Evolutionary conservation across 1,139 yeast species (phyloP).

Genomic region (Sugiyamaella neomexicana): DNA sequence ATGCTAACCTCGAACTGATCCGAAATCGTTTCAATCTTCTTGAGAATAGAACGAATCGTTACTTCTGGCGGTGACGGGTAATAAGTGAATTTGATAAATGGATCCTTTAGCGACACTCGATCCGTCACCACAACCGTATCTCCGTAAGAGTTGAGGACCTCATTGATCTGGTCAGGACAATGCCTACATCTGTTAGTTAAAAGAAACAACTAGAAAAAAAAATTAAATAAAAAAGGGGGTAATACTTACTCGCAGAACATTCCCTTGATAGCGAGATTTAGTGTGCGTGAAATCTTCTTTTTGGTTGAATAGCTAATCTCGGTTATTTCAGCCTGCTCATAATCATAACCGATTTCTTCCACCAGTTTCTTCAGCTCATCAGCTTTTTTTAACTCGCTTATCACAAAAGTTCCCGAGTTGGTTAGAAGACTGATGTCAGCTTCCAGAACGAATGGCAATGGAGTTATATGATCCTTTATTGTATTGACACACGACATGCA

Average conservation of each 20-base stretch:
- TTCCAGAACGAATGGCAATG: conserved; percentile 55
- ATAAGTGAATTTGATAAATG: conserved; percentile 63
- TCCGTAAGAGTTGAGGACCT: conserved; percentile 54
- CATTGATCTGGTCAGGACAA: conserved; percentile 61
- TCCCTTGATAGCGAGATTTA: conserved; percentile 60
- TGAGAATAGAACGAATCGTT: conserved; percentile 55
- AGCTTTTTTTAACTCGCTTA: conserved; percentile 40
- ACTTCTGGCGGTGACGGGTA: conserved; percentile 53
- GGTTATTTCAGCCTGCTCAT: conserved; percentile 39
- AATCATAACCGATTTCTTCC: conserved; percentile 69
- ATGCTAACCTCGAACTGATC: conserved; percentile 54
- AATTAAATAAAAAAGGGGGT: no score
- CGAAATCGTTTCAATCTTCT: conserved; percentile 50
- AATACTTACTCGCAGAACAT: conserved; percentile 56
- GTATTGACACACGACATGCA: conserved; percentile 71
- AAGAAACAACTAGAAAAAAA: no score
- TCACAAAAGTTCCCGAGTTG: conserved; percentile 59
- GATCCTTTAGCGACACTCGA: conserved; percentile 55
- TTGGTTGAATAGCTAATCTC: conserved; percentile 26
- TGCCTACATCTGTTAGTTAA: conserved; percentile 37
- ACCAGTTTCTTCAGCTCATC: conserved; percentile 49
- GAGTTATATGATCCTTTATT: conserved; percentile 51
- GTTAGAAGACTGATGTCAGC: conserved; percentile 57
- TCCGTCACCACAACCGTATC: conserved; percentile 56
- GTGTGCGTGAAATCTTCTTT: conserved; percentile 48